Percentiles rank a stretch among this genome's conserved stretches.
These are phyloP conservation scores for Hymenoscyphus fructigenus DNA, from an alignment of 2,329 filamentous ascomycete genomes.

Conservation along the genomic window DNA sequence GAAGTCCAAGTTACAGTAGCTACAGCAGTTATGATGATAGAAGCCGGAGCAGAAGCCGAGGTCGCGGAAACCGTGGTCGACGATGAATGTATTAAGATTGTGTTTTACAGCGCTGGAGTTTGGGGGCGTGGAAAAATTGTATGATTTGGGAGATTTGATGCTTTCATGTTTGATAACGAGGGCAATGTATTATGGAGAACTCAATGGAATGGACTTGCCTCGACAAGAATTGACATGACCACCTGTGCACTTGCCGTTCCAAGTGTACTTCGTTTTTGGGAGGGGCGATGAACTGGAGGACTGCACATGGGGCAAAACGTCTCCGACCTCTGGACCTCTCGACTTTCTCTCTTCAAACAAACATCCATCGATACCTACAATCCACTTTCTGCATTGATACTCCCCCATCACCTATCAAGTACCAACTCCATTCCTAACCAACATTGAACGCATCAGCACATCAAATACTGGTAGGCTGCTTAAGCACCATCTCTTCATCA, in stretches of 20 bases:
- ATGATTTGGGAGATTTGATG: constrained; percentile 6
- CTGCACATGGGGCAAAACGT: neutral
- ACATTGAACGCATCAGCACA: neutral
- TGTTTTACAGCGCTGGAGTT: constrained; percentile 27
- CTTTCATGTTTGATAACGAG: neutral
- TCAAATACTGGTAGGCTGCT: neutral
- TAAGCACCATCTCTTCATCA: neutral
- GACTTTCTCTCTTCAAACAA: neutral
- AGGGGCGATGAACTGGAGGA: neutral
- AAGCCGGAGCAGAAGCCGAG: constrained; percentile 40
- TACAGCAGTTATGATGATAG: constrained; percentile 55
- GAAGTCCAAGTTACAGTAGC: constrained; percentile 63
- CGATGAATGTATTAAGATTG: constrained; percentile 23
- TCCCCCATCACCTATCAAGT: neutral
- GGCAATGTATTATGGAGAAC: neutral
- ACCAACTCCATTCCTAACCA: neutral
- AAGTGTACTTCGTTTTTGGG: neutral
- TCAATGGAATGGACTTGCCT: neutral
- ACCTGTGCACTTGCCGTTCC: neutral
- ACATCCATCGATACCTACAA: neutral
- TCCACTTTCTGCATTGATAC: neutral
- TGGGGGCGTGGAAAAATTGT: constrained; percentile 4
- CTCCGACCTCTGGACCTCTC: neutral
- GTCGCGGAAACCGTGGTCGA: constrained; percentile 31
- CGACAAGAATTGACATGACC: neutral